Conservation (phyloP, 2,329 filamentous ascomycete genomes). For the Monosporascus sp. region DNA sequence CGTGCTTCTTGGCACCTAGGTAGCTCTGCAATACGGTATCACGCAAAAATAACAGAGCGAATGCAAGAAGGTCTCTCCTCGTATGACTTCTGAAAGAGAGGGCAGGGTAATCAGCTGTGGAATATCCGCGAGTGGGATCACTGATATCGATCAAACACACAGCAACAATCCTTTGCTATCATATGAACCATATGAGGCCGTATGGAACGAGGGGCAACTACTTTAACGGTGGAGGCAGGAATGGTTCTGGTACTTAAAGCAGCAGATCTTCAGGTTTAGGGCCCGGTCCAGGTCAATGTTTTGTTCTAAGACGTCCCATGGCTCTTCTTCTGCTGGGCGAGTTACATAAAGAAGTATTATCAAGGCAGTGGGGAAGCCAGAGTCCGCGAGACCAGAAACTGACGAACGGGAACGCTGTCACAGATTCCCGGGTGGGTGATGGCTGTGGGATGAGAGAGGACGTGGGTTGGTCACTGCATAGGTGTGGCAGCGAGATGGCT, state of each 20-base stretch:
- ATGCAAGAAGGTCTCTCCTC: background rate
- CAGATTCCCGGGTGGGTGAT: slow-evolving; percentile 16
- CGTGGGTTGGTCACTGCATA: slow-evolving; percentile 18
- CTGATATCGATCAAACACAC: background rate
- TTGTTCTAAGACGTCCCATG: slow-evolving; percentile 1
- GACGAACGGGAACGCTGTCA: slow-evolving; percentile 20
- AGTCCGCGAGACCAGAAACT: slow-evolving; percentile 21
- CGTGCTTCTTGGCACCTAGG: slow-evolving; percentile 6
- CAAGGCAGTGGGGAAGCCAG: slow-evolving; percentile 20
- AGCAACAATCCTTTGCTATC: background rate
- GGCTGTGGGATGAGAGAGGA: slow-evolving; percentile 16
- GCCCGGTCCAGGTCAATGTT: too few species aligned
- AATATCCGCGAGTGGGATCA: background rate
- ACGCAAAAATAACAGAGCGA: slow-evolving; percentile 13
- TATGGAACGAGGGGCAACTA: slow-evolving; percentile 14
- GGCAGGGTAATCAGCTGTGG: background rate
- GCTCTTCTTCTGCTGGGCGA: slow-evolving; percentile 15
- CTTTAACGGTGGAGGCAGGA: slow-evolving; percentile 23
- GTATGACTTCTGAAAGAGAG: background rate
- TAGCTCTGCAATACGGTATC: slow-evolving; percentile 15
- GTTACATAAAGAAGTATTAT: slow-evolving; percentile 13
- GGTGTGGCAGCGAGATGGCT: slow-evolving; percentile 24
- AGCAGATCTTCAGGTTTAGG: slow-evolving; percentile 5
- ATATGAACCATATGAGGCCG: too few species aligned
- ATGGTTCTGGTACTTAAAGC: slow-evolving; percentile 23